Conservation (phyloP, 148 eudicot species). For the Talinum fruticosum region DNA sequence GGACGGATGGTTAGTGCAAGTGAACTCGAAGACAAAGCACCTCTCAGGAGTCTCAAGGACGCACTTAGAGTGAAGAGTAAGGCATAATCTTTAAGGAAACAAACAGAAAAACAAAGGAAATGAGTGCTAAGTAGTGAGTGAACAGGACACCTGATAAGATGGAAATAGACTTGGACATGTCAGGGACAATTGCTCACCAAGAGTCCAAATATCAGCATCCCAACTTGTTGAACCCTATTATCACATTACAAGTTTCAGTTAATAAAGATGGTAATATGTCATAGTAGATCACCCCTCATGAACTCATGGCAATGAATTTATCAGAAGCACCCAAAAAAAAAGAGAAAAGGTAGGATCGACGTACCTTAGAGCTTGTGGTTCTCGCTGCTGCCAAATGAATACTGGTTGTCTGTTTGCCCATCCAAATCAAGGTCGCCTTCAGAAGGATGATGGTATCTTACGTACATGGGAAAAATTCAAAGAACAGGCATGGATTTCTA, state of each 20-base stretch:
- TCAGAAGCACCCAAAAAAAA: neutral
- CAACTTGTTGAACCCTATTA: conserved; percentile 5
- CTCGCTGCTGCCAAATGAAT: neutral
- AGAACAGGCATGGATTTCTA: neutral
- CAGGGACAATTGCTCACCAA: neutral
- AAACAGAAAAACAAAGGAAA: conserved; percentile 16
- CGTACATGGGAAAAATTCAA: neutral
- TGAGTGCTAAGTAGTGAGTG: conserved; percentile 10
- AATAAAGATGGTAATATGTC: neutral
- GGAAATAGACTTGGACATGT: conserved; percentile 1
- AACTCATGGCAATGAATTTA: neutral
- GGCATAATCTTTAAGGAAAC: conserved; percentile 1
- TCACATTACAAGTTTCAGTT: neutral
- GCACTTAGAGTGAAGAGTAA: conserved; percentile 20
- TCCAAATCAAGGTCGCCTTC: neutral
- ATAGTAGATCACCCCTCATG: neutral
- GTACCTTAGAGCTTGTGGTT: neutral
- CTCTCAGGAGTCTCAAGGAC: neutral
- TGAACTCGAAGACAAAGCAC: conserved; percentile 2
- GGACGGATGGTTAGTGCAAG: too few species aligned
- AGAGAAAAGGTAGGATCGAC: neutral
- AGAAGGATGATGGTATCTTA: neutral
- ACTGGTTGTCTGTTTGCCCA: neutral
- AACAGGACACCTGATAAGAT: conserved; percentile 22
- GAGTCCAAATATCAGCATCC: neutral